Conservation (phyloP, 148 eudicot genomes). For the Nyssa sinensis region DNA sequence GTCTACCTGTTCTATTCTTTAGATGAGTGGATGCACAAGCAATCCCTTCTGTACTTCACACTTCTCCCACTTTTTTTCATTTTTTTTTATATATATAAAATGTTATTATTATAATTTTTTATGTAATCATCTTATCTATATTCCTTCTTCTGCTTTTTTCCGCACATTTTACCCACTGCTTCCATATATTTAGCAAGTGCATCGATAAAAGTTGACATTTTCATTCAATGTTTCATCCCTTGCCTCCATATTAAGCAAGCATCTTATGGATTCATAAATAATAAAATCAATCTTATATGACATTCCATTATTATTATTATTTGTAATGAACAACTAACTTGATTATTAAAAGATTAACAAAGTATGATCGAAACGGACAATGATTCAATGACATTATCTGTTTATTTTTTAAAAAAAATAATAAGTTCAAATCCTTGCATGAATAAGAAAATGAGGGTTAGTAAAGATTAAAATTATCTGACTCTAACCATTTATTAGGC, state of each 20-base stretch:
- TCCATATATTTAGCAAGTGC: background rate
- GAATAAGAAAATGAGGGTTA: too few relatives aligned
- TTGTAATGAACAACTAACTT: too few relatives aligned
- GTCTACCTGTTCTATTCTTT: conserved; percentile 18
- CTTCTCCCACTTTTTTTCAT: conserved; percentile 21
- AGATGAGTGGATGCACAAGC: conserved; percentile 30
- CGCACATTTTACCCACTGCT: background rate
- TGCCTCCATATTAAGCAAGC: conserved; percentile 20
- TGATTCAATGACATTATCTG: too few relatives aligned
- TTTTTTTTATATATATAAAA: conserved; percentile 12
- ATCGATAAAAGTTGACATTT: background rate
- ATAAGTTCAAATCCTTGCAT: too few relatives aligned
- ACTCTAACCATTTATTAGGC: too few relatives aligned
- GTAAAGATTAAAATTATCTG: too few relatives aligned
- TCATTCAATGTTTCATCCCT: conserved; percentile 1
- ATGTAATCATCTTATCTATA: background rate
- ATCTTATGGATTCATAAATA: conserved; percentile 6
- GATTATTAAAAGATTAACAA: too few relatives aligned
- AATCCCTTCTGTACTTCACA: conserved; percentile 36
- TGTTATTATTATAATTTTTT: background rate
- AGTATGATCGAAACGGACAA: too few relatives aligned
- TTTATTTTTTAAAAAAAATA: too few relatives aligned
- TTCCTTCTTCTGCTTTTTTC: background rate
- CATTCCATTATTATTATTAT: too few relatives aligned
- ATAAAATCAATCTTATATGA: background rate